Evolutionary conservation across 1,139 yeast species (phyloP).

Genomic region (Eremothecium coryli): DNA sequence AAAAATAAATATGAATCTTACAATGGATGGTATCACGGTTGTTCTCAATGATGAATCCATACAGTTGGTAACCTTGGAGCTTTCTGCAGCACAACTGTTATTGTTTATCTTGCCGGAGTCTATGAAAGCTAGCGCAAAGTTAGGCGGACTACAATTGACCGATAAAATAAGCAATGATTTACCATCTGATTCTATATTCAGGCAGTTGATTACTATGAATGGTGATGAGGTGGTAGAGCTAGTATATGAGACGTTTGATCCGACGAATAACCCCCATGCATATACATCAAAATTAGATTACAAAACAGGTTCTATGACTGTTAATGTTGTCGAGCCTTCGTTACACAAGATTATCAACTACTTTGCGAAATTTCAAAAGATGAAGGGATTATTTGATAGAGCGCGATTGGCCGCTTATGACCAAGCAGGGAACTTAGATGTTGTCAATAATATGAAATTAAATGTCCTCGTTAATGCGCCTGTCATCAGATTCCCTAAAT

Average conservation of each 20-base stretch:
- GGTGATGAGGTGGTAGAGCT: constrained; percentile 80
- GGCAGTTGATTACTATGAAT: constrained; percentile 68
- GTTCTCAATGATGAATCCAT: constrained; percentile 78
- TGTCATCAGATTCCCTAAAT: constrained; percentile 64
- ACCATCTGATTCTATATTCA: constrained; percentile 47
- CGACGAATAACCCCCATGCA: constrained; percentile 37
- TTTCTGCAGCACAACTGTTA: constrained; percentile 64
- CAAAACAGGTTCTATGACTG: constrained; percentile 62
- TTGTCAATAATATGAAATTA: constrained; percentile 50
- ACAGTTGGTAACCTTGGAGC: constrained; percentile 66
- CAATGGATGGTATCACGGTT: constrained; percentile 63
- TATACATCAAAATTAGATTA: constrained; percentile 56
- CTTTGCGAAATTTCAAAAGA: constrained; percentile 64
- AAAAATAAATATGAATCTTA: constrained; percentile 59
- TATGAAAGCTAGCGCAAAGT: constrained; percentile 61
- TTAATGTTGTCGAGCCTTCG: constrained; percentile 77
- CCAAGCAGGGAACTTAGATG: constrained; percentile 36
- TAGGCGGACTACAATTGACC: constrained; percentile 72
- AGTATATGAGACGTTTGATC: constrained; percentile 72
- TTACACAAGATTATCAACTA: constrained; percentile 58
- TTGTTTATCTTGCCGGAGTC: constrained; percentile 67
- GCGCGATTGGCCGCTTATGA: constrained; percentile 81
- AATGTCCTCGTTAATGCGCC: constrained; percentile 75
- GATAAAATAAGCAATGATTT: constrained; percentile 69
- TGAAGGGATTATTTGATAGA: constrained; percentile 80